Conservation (phyloP, 1,284 basidiomycete genomes). For the Ustilago hordei region DNA sequence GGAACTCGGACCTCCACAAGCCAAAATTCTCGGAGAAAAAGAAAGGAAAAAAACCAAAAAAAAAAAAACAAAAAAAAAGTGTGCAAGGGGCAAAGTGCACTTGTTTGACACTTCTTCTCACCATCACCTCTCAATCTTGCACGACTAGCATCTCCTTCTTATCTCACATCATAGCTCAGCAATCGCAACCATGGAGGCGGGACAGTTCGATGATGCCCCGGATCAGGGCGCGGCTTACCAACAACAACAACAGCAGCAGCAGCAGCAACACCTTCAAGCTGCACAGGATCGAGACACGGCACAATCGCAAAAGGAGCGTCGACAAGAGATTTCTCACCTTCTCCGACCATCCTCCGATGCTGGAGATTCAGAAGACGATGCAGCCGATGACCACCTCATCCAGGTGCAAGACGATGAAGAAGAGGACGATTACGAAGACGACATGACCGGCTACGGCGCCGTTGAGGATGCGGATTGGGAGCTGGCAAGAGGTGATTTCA, state of each 20-base stretch:
- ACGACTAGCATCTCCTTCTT: background rate
- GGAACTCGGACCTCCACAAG: slow-evolving; percentile 31
- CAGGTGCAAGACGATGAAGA: slow-evolving; percentile 35
- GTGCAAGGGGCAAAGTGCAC: background rate
- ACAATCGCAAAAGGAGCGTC: slow-evolving; percentile 28
- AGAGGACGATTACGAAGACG: slow-evolving; percentile 46
- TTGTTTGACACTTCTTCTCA: background rate
- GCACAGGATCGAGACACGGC: slow-evolving; percentile 33
- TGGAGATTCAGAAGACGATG: slow-evolving; percentile 33
- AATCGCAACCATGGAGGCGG: slow-evolving; percentile 28
- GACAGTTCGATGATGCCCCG: slow-evolving; percentile 47
- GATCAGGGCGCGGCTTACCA: slow-evolving; percentile 14
- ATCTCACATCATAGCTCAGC: background rate
- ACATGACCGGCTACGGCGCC: slow-evolving; percentile 40
- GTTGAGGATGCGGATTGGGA: slow-evolving; percentile 69
- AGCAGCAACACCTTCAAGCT: slow-evolving; percentile 17
- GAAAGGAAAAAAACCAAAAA: too few species aligned
- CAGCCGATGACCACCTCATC: background rate
- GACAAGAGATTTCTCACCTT: slow-evolving; percentile 43
- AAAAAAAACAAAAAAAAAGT: background rate
- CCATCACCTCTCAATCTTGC: background rate
- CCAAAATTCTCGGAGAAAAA: slow-evolving; percentile 12
- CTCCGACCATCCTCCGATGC: slow-evolving; percentile 37
- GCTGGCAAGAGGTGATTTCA: slow-evolving; percentile 66
- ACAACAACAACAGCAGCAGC: slow-evolving; percentile 1